phyloP scores from a whole-genome alignment of 306 rosid genomes.

The Arachis stenosperma region DNA sequence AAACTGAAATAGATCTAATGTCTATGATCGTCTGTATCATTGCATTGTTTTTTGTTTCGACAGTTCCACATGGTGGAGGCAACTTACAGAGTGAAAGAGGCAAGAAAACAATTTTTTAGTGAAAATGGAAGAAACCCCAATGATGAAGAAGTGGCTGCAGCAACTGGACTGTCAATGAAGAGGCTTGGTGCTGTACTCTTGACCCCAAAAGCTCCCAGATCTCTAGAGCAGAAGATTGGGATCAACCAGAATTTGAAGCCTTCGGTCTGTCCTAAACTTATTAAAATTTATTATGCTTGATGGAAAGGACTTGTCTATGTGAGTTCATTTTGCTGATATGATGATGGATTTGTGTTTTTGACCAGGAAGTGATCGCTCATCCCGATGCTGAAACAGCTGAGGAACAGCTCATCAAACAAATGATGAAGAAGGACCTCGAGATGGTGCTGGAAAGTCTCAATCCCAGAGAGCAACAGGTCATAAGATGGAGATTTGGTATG shows the following conservation, averaged over 20 bases:
- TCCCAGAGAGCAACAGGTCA: constrained; percentile 80
- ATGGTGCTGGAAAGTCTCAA: constrained; percentile 77
- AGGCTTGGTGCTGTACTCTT: constrained; percentile 78
- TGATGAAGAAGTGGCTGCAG: constrained; percentile 84
- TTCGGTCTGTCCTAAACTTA: constrained; percentile 61
- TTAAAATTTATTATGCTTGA: constrained; percentile 32
- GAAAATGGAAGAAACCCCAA: constrained; percentile 82
- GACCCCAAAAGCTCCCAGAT: constrained; percentile 94
- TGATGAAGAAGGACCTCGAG: constrained; percentile 86
- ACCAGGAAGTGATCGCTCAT: constrained; percentile 76
- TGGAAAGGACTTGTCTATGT: not conserved
- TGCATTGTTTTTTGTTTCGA: constrained; percentile 42
- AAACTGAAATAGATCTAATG: constrained; percentile 12
- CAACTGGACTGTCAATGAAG: constrained; percentile 91
- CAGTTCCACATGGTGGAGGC: constrained; percentile 99
- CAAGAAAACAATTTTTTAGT: constrained; percentile 71
- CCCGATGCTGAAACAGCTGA: constrained; percentile 80
- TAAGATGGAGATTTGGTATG: constrained; percentile 95
- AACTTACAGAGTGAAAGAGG: constrained; percentile 85
- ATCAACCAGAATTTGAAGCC: constrained; percentile 88
- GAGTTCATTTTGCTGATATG: constrained; percentile 44
- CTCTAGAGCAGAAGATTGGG: constrained; percentile 89
- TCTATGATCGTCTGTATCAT: constrained; percentile 29
- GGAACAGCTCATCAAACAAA: constrained; percentile 66
- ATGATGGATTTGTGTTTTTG: constrained; percentile 34